A percentile compares a stretch with the other conserved stretches of the same genome.
Evolutionary conservation across 768 basidiomycete species (phyloP).

Genomic region (Hericium erinaceus): DNA sequence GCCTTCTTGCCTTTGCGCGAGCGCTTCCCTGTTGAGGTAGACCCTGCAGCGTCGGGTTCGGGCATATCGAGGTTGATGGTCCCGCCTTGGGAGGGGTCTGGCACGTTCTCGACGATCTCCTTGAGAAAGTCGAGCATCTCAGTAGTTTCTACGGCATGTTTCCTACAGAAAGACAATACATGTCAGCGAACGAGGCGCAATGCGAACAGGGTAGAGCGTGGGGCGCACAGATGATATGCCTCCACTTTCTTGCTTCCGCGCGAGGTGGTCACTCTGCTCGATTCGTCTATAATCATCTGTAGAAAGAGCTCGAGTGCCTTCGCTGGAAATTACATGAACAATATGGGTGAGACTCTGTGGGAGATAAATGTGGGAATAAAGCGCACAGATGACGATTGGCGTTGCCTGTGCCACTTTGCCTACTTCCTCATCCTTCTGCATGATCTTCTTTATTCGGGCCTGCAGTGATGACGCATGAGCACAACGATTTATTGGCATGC

Average conservation of each 20-base stretch:
- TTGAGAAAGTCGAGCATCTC: slow-evolving; percentile 91
- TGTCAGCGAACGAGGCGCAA: neutral
- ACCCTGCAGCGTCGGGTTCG: slow-evolving; percentile 44
- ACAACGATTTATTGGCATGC: neutral
- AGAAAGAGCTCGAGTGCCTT: slow-evolving; percentile 94
- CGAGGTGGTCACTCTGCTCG: slow-evolving; percentile 67
- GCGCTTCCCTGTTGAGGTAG: slow-evolving; percentile 26
- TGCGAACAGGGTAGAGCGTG: neutral
- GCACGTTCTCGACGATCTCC: slow-evolving; percentile 79
- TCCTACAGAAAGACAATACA: slow-evolving; percentile 36
- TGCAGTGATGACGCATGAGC: slow-evolving; percentile 20
- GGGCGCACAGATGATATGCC: slow-evolving; percentile 82
- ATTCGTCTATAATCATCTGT: slow-evolving; percentile 71
- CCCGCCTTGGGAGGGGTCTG: slow-evolving; percentile 81
- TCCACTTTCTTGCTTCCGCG: slow-evolving; percentile 86
- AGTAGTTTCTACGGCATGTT: slow-evolving; percentile 82
- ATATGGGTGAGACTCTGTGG: neutral
- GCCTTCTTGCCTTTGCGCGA: slow-evolving; percentile 53
- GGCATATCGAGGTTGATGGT: slow-evolving; percentile 67
- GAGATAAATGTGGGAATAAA: neutral
- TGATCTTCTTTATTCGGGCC: slow-evolving; percentile 98
- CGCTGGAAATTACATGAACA: slow-evolving; percentile 36
- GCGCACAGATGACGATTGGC: slow-evolving; percentile 91
- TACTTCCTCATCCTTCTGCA: slow-evolving; percentile 99
- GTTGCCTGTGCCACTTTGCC: slow-evolving; percentile 97